phyloP scores from a whole-genome alignment of 2,329 filamentous ascomycete genomes.

The Emmonsiellopsis sp. region DNA sequence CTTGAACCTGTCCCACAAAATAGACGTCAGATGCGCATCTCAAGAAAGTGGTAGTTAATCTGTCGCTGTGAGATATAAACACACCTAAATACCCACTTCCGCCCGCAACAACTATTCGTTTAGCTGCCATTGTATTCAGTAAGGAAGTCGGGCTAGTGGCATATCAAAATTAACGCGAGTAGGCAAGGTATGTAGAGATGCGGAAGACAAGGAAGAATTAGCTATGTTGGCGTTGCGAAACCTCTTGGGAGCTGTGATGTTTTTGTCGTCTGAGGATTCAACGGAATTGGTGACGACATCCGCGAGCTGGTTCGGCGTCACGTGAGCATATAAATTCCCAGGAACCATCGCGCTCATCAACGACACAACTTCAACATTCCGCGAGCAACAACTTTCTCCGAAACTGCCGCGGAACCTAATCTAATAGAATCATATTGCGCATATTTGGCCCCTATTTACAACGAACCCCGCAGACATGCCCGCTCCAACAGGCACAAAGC shows the following conservation, averaged over 20 bases:
- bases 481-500: constrained; percentile 45
- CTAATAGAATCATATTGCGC: neutral
- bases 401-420: no score
- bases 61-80: constrained; percentile 22
- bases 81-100: constrained; percentile 82
- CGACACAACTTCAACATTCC: neutral
- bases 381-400: neutral
- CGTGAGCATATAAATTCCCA: no score
- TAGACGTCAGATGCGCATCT: neutral
- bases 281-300: no score
- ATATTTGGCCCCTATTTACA: neutral
- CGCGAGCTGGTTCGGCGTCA: no score
- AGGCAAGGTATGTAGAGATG: no score
- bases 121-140: constrained; percentile 45
- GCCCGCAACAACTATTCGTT: constrained; percentile 81
- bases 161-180: no score
- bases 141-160: neutral
- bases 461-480: constrained; percentile 33
- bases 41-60: neutral
- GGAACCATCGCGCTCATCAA: neutral
- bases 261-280: no score
- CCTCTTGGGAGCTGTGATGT: no score
- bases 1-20: constrained; percentile 45
- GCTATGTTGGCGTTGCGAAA: no score
- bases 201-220: no score